Base-by-base conservation (phyloP, 345 rosid species). In the Salix exigua region DNA sequence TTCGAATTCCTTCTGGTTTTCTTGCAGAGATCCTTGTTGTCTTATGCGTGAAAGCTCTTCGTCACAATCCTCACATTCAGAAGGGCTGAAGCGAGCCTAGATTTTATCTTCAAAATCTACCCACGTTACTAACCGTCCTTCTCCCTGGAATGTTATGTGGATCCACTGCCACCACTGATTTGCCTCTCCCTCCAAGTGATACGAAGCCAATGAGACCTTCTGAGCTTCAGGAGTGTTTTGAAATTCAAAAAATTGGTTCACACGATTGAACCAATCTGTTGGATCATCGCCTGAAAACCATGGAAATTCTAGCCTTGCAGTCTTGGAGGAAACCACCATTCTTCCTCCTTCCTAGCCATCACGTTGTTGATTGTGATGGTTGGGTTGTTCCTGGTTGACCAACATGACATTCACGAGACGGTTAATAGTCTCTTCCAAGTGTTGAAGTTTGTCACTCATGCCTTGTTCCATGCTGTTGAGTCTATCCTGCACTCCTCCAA, bases 261-360 rank as follows among this genome's bases (percentile, higher is more conserved):
- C 76, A 18, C 21, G 31, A 21, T 21, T 33, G 10, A 73, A 13
- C 67, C 68, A 60, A 6, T 35, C 37, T 0, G 53, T 53, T 16
- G 76, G 68, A 73, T 73, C 76, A 73, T 38, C 68, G 17, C 51
- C 68, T 33, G 65, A 19, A 14, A 62, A 73, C 38, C 21, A 1
- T 0, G 51, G 68, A 61, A 73, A 73, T 58, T 73, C 76, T 2
- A 73, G 68, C 21, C 42, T 69, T 7, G 69, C 38, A 1, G 5
- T 11, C 18, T 33, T 66, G 69, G 48, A 44, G 2, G 25, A 66
- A 9, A 69, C 51, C 18, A 38, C 30, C 38, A 69, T 30, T 69
- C 7, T 2, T 69, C 53, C 55, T 2, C 72, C 31, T 7, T 23
- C 33, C 14, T 42, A 1, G 16, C 72, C 53, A n/a, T 42, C 30